Conservation (phyloP, 805 yeast genomes). For the Novakomyces olei region DNA sequence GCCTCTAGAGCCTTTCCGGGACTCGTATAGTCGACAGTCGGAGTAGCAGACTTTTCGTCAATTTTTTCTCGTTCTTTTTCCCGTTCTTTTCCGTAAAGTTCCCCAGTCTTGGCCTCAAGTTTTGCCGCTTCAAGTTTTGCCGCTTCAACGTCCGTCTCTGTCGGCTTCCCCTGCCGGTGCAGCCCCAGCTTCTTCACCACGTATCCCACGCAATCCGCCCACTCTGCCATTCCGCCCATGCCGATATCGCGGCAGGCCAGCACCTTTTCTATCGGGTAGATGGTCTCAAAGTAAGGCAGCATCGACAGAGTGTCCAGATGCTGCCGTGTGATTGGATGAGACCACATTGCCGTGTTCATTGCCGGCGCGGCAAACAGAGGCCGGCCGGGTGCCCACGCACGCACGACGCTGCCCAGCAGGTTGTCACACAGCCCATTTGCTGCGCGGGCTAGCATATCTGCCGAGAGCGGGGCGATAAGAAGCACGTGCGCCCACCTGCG, state of each 20-base stretch:
- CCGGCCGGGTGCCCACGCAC: conserved; percentile 88
- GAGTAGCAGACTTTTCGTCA: no score
- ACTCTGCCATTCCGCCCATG: conserved; percentile 99
- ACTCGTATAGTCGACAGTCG: no score
- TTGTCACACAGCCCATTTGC: conserved; percentile 85
- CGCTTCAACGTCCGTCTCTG: no score
- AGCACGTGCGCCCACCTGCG: conserved; percentile 93
- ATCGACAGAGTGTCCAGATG: conserved; percentile 58
- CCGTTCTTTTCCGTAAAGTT: no score
- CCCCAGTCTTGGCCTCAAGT: no score
- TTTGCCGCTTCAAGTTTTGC: no score
- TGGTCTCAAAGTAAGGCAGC: conserved; percentile 87
- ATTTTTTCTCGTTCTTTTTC: no score
- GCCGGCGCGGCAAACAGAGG: conserved; percentile 88
- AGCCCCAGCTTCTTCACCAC: conserved; percentile 38
- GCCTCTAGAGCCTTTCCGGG: no score
- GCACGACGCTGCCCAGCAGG: conserved; percentile 62
- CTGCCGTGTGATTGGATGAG: conserved; percentile 66
- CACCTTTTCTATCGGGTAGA: conserved; percentile 86
- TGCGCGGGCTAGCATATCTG: conserved; percentile 76
- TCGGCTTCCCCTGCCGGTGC: neutral
- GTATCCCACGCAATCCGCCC: conserved; percentile 78
- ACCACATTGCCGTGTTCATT: conserved; percentile 83
- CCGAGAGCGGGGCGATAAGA: conserved; percentile 82
- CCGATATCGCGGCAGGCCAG: conserved; percentile 91